These are phyloP conservation scores for Apiotrichum veenhuisii DNA, from an alignment of 1,284 basidiomycete genomes.

Conservation along the genomic window DNA sequence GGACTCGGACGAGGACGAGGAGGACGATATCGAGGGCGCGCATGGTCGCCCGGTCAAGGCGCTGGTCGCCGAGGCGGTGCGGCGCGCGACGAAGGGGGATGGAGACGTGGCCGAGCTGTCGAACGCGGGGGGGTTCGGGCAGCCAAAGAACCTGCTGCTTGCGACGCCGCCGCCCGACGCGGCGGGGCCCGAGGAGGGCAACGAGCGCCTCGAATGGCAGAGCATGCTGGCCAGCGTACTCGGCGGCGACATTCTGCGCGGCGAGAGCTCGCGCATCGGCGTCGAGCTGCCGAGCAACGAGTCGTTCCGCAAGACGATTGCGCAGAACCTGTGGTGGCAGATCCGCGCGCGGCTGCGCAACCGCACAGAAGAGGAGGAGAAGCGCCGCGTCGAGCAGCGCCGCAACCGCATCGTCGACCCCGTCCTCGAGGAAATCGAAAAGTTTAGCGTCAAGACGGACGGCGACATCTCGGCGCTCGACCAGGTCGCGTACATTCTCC, in stretches of 20 bases:
- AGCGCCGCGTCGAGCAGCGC: conserved; percentile 73
- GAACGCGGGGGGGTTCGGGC: conserved; percentile 12
- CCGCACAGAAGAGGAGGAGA: conserved; percentile 76
- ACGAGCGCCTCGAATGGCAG: conserved; percentile 87
- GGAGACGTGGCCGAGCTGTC: conserved; percentile 5
- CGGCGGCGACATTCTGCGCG: conserved; percentile 84
- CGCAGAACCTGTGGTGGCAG: conserved; percentile 76
- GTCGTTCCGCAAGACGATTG: conserved; percentile 64
- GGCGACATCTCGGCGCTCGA: conserved; percentile 57
- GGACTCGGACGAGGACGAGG: conserved; percentile 22
- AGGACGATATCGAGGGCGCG: conserved; percentile 13
- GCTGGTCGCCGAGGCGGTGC: conserved; percentile 16
- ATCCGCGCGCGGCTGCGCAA: conserved; percentile 81
- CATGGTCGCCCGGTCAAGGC: conserved; percentile 9
- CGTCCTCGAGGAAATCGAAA: conserved; percentile 75
- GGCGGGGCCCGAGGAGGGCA: conserved; percentile 55
- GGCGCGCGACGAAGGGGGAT: conserved; percentile 13
- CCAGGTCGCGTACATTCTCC: conserved; percentile 69
- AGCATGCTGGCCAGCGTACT: conserved; percentile 88
- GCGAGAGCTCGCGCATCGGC: conserved; percentile 81
- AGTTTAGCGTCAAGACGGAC: conserved; percentile 56
- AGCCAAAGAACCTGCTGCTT: conserved; percentile 18
- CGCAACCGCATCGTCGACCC: conserved; percentile 73
- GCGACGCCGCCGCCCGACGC: conserved; percentile 17
- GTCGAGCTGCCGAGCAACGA: conserved; percentile 64